phyloP scores from a whole-genome alignment of 306 rosid species.

The Lathyrus oleraceus region DNA sequence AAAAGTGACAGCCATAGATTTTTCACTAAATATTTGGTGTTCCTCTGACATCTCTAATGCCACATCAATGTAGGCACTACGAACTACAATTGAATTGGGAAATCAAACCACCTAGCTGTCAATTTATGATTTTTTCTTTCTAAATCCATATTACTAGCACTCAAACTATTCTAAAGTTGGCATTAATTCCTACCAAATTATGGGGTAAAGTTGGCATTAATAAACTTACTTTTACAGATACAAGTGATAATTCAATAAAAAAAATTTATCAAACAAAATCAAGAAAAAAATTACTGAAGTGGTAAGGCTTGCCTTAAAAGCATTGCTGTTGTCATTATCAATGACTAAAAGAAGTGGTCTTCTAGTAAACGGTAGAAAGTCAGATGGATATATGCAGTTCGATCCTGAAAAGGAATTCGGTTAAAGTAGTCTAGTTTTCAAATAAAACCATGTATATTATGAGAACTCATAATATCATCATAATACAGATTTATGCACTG shows the following conservation, averaged over 20 bases:
- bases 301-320: constrained; percentile 74
- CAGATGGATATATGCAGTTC: constrained; percentile 80
- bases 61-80: background rate
- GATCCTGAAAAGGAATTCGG: constrained; percentile 59
- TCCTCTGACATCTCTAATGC: background rate
- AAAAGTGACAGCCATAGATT: background rate
- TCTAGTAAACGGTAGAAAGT: constrained; percentile 88
- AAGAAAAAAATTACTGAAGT: constrained; percentile 4
- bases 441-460: constrained; percentile 21
- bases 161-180: constrained; percentile 3
- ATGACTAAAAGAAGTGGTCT: constrained; percentile 84
- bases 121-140: background rate
- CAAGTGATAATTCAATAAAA: constrained; percentile 19
- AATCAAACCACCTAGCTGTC: constrained; percentile 2
- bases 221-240: constrained; percentile 18
- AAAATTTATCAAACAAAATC: constrained; percentile 16
- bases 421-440: constrained; percentile 41
- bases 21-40: background rate
- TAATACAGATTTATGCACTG: constrained; percentile 28
- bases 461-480: constrained; percentile 20
- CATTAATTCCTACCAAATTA: constrained; percentile 20
- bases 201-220: constrained; percentile 1
- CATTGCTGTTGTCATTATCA: constrained; percentile 77
- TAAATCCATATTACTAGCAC: background rate
- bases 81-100: background rate